Evolutionary conservation across 345 rosid genomes (phyloP).

Genomic region (Capsella bursapastoris): DNA sequence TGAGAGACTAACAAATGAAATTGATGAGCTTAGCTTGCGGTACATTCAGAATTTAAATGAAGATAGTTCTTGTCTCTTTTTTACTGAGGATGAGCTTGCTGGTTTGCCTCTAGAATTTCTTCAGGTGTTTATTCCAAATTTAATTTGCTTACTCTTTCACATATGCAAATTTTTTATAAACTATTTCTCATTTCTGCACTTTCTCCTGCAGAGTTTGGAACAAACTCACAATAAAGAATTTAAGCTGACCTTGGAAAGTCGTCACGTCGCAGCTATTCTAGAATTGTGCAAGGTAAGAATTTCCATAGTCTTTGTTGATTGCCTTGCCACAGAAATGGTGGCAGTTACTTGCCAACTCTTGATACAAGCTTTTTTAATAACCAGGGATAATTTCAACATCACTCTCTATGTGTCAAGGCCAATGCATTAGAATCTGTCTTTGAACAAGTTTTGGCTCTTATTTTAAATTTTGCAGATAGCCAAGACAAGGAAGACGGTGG

Average conservation of each 20-base stretch:
- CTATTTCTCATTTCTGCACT: constrained; percentile 19
- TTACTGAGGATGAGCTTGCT: constrained; percentile 68
- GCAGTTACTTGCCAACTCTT: constrained; percentile 21
- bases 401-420: constrained; percentile 1
- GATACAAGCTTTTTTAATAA: not conserved
- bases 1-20: constrained; percentile 68
- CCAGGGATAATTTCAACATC: constrained; percentile 23
- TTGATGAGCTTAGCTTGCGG: constrained; percentile 71
- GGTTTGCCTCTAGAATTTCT: constrained; percentile 81
- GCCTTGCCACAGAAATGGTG: constrained; percentile 8
- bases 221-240: constrained; percentile 65
- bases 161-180: constrained; percentile 3
- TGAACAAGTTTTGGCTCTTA: constrained; percentile 30
- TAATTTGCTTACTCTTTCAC: constrained; percentile 24
- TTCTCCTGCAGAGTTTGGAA: constrained; percentile 67
- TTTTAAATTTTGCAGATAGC: constrained; percentile 66
- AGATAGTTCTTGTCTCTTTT: constrained; percentile 66
- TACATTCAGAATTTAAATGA: constrained; percentile 77
- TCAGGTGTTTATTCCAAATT: constrained; percentile 54
- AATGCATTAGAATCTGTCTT: constrained; percentile 24
- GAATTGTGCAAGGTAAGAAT: constrained; percentile 83
- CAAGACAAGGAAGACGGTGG: constrained; percentile 80
- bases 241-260: constrained; percentile 70
- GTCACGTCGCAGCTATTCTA: constrained; percentile 69
- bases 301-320: constrained; percentile 29